Percentiles rank a stretch among this genome's conserved stretches.
phyloP scores from a whole-genome alignment of 176 grass and related monocot species.

The Calamus simplicifolius region DNA sequence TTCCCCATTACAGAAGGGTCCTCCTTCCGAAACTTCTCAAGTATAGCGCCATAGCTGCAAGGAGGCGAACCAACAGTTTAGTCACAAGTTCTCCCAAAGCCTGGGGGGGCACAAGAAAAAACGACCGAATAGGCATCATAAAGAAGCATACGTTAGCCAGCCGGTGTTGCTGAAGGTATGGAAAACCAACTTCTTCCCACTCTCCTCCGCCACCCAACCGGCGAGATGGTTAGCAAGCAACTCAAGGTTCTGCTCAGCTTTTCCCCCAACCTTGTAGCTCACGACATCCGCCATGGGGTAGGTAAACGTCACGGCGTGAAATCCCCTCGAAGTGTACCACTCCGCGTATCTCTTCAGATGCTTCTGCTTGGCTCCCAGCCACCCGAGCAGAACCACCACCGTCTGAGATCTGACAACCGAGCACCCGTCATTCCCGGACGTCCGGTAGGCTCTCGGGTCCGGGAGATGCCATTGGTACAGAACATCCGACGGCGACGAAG shows the following conservation, averaged over 20 bases:
- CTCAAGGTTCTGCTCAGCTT: slow-evolving; percentile 66
- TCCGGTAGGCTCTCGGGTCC: slow-evolving; percentile 22
- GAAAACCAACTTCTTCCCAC: slow-evolving; percentile 73
- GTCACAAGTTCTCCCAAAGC: too few species aligned
- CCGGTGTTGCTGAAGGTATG: slow-evolving; percentile 98
- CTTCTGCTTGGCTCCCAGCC: slow-evolving; percentile 90
- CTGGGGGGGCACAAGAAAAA: too few species aligned
- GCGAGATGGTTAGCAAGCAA: slow-evolving; percentile 62
- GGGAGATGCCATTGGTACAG: slow-evolving; percentile 90
- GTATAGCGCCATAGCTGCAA: slow-evolving; percentile 70
- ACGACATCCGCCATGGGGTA: slow-evolving; percentile 75
- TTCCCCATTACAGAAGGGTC: slow-evolving; percentile 54
- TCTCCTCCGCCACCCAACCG: slow-evolving; percentile 73
- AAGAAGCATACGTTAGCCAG: slow-evolving; percentile 63
- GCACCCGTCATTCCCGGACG: background rate
- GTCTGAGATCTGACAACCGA: slow-evolving; percentile 40
- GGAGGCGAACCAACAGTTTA: background rate
- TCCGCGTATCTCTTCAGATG: slow-evolving; percentile 84
- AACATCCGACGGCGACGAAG: slow-evolving; percentile 42
- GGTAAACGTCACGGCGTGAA: slow-evolving; percentile 77
- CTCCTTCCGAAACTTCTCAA: slow-evolving; percentile 58
- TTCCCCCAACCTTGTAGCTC: slow-evolving; percentile 64
- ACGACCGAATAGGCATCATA: background rate
- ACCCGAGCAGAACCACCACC: slow-evolving; percentile 74
- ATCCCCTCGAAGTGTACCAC: slow-evolving; percentile 84